phyloP scores from a whole-genome alignment of 2,329 filamentous ascomycete species.

The Fusarium subglutinans region DNA sequence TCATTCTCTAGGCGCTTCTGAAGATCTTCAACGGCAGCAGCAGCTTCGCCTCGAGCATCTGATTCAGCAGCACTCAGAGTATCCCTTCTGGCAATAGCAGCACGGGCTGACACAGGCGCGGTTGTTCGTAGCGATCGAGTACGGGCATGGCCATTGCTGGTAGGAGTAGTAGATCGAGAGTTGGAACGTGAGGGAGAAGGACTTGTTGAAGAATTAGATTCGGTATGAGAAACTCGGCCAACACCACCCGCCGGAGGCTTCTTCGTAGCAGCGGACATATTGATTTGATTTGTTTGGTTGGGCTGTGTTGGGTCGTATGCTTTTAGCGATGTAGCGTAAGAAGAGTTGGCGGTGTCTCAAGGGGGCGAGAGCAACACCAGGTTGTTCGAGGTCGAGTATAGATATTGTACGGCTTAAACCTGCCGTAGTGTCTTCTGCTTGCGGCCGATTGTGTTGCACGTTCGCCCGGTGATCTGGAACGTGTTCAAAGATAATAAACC shows the following conservation, averaged over 20 bases:
- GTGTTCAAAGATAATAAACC: constrained; percentile 30
- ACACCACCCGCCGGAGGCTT: constrained; percentile 61
- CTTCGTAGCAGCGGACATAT: constrained; percentile 64
- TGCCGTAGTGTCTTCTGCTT: constrained; percentile 24
- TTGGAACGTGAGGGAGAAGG: constrained; percentile 52
- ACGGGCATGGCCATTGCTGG: constrained; percentile 55
- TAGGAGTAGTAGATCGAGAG: constrained; percentile 57
- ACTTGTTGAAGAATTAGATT: constrained; percentile 47
- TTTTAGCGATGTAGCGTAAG: constrained; percentile 15
- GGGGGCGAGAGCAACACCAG: constrained; percentile 13
- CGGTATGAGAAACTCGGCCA: constrained; percentile 55
- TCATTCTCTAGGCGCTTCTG: constrained; percentile 84
- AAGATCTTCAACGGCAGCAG: constrained; percentile 83
- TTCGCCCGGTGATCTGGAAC: constrained; percentile 39
- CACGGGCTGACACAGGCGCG: constrained; percentile 77
- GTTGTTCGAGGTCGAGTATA: constrained; percentile 15
- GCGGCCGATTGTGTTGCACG: constrained; percentile 30
- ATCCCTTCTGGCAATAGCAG: constrained; percentile 70
- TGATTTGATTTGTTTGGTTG: constrained; percentile 21
- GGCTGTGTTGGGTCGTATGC: constrained; percentile 20
- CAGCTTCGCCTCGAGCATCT: constrained; percentile 80
- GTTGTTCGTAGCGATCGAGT: constrained; percentile 72
- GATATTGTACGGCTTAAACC: constrained; percentile 22
- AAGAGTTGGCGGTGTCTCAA: constrained; percentile 25
- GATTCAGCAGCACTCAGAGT: constrained; percentile 67